Base-by-base conservation (phyloP, 2,329 filamentous ascomycete species). In the Didymella segeticola region DNA sequence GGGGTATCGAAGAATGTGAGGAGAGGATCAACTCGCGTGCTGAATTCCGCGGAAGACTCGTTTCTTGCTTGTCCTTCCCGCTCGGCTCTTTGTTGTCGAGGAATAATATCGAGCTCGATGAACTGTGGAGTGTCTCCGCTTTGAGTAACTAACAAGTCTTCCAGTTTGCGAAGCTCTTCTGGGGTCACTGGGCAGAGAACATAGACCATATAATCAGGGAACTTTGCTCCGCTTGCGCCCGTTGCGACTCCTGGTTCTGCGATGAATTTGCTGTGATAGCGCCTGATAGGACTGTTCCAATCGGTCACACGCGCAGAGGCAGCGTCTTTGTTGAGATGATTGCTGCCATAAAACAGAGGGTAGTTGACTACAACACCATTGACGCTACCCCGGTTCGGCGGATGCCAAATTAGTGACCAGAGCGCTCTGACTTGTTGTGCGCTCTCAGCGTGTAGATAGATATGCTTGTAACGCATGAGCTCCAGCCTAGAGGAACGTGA, bases 371-470 rank as follows among this genome's bases (percentile, higher is more conserved):
- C 22, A 20, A 37, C 15, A 37, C 33, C 23, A 11, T 37, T 29
- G 17, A 22, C 31, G 11, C 23, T 25, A 7, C 43, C 43, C 4
- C 23, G 30, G 23, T 37, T 46, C 3, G 43, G 31, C 23, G 43
- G 43, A 29, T 37, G 31, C 43, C 43, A 46, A 9, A 46, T 46
- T 8, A 46, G 22, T 22, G 31, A 23, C 43, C 43, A 46, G 8
- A 37, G 43, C 15, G 31, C 9, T 37, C 23, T 37, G 23, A 46
- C 15, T 22, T 8, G 9, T 20, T 29, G 23, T n/a, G 31, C 23
- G 9, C 17, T 17, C 31, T 46, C 43, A 11, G 43, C 22, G 19
- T 12, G 43, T 20, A 46, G 25, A 15, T 29, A 46, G 15, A 46
- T 46, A 15, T 46, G 30, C 8, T 34, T 27, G 43, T 46, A 29